phyloP scores from a whole-genome alignment of 2,329 filamentous ascomycete genomes.

The Knufia petricola region DNA sequence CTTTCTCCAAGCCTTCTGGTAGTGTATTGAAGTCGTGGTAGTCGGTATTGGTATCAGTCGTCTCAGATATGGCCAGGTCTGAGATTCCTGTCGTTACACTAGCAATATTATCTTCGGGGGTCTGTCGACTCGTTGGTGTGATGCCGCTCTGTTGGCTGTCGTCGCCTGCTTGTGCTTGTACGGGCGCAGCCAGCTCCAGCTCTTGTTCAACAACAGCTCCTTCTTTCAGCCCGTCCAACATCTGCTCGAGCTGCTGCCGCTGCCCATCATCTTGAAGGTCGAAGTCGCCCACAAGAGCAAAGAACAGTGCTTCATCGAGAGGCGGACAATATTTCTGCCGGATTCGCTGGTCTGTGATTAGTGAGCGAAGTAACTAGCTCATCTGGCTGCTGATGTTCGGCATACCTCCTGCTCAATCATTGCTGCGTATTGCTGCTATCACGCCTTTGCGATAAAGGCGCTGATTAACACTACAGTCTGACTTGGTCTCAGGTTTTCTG shows the following conservation, averaged over 20 bases:
- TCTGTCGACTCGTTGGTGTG: slow-evolving; percentile 9
- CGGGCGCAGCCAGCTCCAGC: slow-evolving; percentile 39
- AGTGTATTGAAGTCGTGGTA: background rate
- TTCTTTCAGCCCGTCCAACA: slow-evolving; percentile 56
- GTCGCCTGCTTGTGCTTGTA: background rate
- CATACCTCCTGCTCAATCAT: slow-evolving; percentile 5
- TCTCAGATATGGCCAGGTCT: slow-evolving; percentile 12
- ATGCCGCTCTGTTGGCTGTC: background rate
- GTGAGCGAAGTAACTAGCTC: background rate
- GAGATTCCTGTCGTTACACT: slow-evolving; percentile 20
- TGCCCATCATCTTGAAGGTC: slow-evolving; percentile 48
- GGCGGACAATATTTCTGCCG: slow-evolving; percentile 51
- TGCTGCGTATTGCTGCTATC: background rate
- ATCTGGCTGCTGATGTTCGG: background rate
- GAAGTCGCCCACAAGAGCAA: slow-evolving; percentile 66
- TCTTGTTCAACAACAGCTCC: slow-evolving; percentile 55
- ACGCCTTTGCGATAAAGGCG: background rate
- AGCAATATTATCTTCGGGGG: slow-evolving; percentile 13
- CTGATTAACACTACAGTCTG: too few species aligned
- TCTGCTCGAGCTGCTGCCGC: slow-evolving; percentile 38
- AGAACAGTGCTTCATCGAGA: slow-evolving; percentile 67
- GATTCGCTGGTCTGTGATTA: slow-evolving; percentile 5
- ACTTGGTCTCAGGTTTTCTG: background rate
- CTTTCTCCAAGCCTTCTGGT: slow-evolving; percentile 12
- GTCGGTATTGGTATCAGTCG: background rate